Conservation (phyloP, 768 basidiomycete genomes). For the Boletus sp. region DNA sequence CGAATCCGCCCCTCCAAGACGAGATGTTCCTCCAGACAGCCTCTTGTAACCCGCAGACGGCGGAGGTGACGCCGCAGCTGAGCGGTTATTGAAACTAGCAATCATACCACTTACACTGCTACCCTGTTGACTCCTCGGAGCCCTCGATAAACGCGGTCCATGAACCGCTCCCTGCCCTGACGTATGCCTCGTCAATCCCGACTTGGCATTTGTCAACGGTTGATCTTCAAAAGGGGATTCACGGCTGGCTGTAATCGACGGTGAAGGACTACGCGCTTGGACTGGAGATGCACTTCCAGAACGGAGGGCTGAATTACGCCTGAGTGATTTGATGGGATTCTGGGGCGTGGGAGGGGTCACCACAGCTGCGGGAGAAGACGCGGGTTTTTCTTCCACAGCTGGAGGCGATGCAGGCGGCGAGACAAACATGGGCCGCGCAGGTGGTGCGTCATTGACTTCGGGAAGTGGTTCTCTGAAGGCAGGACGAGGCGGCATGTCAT, state of each 20-base stretch:
- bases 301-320: slow-evolving; percentile 35
- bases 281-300: slow-evolving; percentile 33
- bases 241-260: slow-evolving; percentile 28
- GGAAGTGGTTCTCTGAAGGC: slow-evolving; percentile 63
- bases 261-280: slow-evolving; percentile 43
- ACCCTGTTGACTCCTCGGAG: slow-evolving; percentile 41
- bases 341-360: slow-evolving; percentile 49
- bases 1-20: slow-evolving; percentile 12
- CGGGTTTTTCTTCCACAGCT: slow-evolving; percentile 18
- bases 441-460: slow-evolving; percentile 44
- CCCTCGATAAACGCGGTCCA: slow-evolving; percentile 48
- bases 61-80: slow-evolving; percentile 36
- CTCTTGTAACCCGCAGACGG: slow-evolving; percentile 43
- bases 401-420: slow-evolving; percentile 26
- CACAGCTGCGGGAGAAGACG: slow-evolving; percentile 33
- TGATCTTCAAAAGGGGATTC: slow-evolving; percentile 32
- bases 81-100: slow-evolving; percentile 52
- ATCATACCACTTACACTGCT: slow-evolving; percentile 54
- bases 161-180: slow-evolving; percentile 43
- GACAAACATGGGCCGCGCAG: slow-evolving; percentile 16
- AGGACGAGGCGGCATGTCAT: slow-evolving; percentile 38
- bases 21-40: slow-evolving; percentile 37
- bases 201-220: slow-evolving; percentile 30
- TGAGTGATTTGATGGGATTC: slow-evolving; percentile 45
- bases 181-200: slow-evolving; percentile 44